Evolutionary conservation across 2,329 filamentous ascomycete species (phyloP).

Genomic region (Diaporthe ampelina): DNA sequence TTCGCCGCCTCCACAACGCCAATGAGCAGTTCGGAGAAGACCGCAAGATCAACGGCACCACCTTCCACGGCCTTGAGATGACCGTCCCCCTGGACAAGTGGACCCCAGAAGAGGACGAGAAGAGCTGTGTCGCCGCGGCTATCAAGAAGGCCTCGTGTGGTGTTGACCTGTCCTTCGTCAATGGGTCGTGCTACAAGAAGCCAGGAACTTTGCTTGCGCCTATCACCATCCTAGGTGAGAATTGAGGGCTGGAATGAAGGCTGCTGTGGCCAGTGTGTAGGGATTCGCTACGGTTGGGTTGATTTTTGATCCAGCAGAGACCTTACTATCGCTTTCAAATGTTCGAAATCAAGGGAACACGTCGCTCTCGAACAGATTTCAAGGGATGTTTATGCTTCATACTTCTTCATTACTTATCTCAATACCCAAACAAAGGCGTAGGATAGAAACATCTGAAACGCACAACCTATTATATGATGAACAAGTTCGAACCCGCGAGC

Average conservation of each 20-base stretch:
- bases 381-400: not conserved
- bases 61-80: slow-evolving; percentile 27
- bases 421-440: not conserved
- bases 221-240: not conserved
- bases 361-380: not conserved
- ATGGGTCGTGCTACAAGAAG: slow-evolving; percentile 23
- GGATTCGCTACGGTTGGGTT: not conserved
- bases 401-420: not conserved
- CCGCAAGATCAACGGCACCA: slow-evolving; percentile 14
- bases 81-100: not conserved
- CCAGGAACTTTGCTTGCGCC: not conserved
- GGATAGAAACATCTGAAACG: not conserved
- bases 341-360: no score
- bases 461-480: no score
- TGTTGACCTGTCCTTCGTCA: slow-evolving; percentile 14
- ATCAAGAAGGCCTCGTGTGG: slow-evolving; percentile 31
- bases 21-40: not conserved
- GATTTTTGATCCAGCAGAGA: not conserved
- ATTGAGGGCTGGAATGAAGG: not conserved
- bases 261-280: not conserved
- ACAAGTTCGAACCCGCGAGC: not conserved
- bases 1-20: not conserved
- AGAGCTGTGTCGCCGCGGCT: slow-evolving; percentile 1
- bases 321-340: not conserved
- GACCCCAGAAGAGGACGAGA: slow-evolving; percentile 6